These are phyloP conservation scores for Fennellomyces sp. DNA, from an alignment of 371 early-diverging fungal species.

Conservation along the genomic window DNA sequence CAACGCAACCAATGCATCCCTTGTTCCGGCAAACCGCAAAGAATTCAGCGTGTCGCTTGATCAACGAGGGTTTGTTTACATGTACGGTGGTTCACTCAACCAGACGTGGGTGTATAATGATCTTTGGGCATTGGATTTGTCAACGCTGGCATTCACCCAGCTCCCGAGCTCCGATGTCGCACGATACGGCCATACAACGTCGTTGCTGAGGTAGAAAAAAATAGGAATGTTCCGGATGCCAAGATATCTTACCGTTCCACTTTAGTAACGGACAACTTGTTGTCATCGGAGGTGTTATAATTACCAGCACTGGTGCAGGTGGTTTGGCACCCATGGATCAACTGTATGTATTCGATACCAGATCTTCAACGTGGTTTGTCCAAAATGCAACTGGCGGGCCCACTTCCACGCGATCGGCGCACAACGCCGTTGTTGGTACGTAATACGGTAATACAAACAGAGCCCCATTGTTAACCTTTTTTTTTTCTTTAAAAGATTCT, in stretches of 20 bases:
- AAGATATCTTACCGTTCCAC: constrained; percentile 11
- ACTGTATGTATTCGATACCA: constrained; percentile 32
- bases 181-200: constrained; percentile 42
- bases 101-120: constrained; percentile 16
- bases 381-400: constrained; percentile 4
- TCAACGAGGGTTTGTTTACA: constrained; percentile 18
- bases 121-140: constrained; percentile 29
- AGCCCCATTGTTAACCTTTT: background rate
- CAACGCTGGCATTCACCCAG: constrained; percentile 16
- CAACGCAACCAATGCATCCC: constrained; percentile 5
- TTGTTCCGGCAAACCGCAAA: constrained; percentile 23
- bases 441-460: background rate
- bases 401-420: constrained; percentile 31
- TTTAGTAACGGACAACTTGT: constrained; percentile 41
- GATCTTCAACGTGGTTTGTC: constrained; percentile 23
- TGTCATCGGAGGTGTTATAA: constrained; percentile 39
- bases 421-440: constrained; percentile 47
- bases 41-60: constrained; percentile 27
- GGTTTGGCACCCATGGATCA: constrained; percentile 19
- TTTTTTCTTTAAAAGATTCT: constrained; percentile 18
- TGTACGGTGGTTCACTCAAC: constrained; percentile 34
- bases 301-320: background rate
- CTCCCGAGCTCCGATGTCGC: constrained; percentile 17
- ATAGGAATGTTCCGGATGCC: too few relatives aligned
- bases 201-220: constrained; percentile 32